Conservation (phyloP, 2,329 filamentous ascomycete species). For the Aspergillus calidoustus region DNA sequence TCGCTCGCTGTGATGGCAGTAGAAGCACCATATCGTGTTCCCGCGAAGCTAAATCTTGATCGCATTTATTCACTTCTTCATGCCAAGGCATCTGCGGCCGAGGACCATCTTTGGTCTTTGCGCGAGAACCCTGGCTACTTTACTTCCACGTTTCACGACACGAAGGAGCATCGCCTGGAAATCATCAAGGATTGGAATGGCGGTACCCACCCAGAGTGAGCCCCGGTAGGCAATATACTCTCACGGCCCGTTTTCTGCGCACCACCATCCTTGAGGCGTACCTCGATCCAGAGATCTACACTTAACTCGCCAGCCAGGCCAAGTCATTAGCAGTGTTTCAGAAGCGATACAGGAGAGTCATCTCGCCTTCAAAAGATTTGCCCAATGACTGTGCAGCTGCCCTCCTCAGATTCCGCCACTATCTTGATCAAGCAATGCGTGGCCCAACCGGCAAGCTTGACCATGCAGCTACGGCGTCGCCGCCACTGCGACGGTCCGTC, state of each 20-base stretch:
- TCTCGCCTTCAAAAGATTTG: slow-evolving; percentile 14
- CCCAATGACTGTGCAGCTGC: slow-evolving; percentile 15
- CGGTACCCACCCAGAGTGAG: slow-evolving; percentile 10
- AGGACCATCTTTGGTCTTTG: slow-evolving; percentile 60
- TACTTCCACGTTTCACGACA: slow-evolving; percentile 46
- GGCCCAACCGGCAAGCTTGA: slow-evolving; percentile 11
- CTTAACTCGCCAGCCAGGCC: slow-evolving; percentile 8
- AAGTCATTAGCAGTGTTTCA: slow-evolving; percentile 3
- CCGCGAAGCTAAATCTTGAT: slow-evolving; percentile 51
- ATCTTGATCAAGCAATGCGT: slow-evolving; percentile 1
- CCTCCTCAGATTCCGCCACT: slow-evolving; percentile 14
- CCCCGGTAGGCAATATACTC: background rate
- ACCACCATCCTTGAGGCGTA: slow-evolving; percentile 9
- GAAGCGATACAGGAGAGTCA: background rate
- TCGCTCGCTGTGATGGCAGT: slow-evolving; percentile 47
- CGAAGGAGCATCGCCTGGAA: slow-evolving; percentile 54
- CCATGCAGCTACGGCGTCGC: slow-evolving; percentile 4
- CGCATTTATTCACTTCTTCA: slow-evolving; percentile 51
- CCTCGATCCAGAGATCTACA: background rate
- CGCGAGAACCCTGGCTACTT: slow-evolving; percentile 65
- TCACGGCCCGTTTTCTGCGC: slow-evolving; percentile 12
- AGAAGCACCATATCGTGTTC: slow-evolving; percentile 59
- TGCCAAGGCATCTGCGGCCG: slow-evolving; percentile 46
- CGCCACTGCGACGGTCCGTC: slow-evolving; percentile 20
- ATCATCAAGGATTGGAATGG: slow-evolving; percentile 48